Percentiles rank a stretch among this genome's conserved stretches.
Conservation (phyloP, 106 monocot genomes). For the Posidonia australis region DNA sequence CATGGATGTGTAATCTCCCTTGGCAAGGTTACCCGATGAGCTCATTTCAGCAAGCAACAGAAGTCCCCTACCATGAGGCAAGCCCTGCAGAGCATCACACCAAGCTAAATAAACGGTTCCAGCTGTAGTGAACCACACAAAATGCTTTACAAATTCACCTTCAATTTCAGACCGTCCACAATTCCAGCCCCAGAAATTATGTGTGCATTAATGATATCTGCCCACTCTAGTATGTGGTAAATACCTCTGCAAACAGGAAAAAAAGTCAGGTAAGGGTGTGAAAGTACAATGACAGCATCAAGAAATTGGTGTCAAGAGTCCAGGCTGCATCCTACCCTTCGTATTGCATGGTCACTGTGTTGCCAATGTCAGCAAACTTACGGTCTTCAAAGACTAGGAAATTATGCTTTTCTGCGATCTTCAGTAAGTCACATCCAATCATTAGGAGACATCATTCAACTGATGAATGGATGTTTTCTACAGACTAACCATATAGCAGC, state of each 20-base stretch:
- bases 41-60: constrained; percentile 98
- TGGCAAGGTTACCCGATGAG: constrained; percentile 86
- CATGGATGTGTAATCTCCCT: constrained; percentile 87
- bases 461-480: not conserved
- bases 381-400: constrained; percentile 98
- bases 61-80: constrained; percentile 64
- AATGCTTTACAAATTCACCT: constrained; percentile 31
- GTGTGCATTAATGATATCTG: constrained; percentile 96
- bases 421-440: constrained; percentile 5
- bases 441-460: not conserved
- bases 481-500: too few relatives aligned
- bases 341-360: constrained; percentile 99
- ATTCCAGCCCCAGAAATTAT: constrained; percentile 96
- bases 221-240: constrained; percentile 94
- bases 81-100: constrained; percentile 34
- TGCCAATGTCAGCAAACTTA: constrained; percentile 98
- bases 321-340: constrained; percentile 52
- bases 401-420: constrained; percentile 94
- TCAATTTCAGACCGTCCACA: constrained; percentile 88
- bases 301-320: not conserved
- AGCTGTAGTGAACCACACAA: not conserved
- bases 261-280: not conserved
- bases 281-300: not conserved
- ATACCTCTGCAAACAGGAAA: constrained; percentile 49
- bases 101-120: constrained; percentile 1